These are phyloP conservation scores for Linum tenue DNA, from an alignment of 345 rosid genomes.

Conservation along the genomic window DNA sequence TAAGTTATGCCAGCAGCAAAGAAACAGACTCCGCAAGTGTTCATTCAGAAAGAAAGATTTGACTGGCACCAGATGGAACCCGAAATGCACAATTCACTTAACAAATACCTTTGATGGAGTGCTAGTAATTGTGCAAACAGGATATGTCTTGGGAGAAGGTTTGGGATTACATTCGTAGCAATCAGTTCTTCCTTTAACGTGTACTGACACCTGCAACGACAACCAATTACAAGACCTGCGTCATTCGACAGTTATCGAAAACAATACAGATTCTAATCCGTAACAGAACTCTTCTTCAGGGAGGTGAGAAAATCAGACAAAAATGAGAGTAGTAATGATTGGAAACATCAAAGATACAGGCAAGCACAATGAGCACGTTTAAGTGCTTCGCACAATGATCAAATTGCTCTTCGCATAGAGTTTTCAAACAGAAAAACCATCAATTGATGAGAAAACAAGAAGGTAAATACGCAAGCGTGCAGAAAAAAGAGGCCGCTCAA, in stretches of 20 bases:
- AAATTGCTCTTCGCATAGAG: background rate
- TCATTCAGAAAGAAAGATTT: background rate
- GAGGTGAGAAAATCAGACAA: background rate
- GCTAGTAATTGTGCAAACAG: constrained; percentile 98
- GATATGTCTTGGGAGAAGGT: constrained; percentile 94
- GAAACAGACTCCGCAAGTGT: too few relatives aligned
- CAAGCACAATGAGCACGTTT: background rate
- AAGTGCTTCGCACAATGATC: background rate
- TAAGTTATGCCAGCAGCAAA: background rate
- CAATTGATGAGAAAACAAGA: too few relatives aligned
- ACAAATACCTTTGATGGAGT: constrained; percentile 87
- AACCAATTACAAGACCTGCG: background rate
- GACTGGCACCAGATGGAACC: constrained; percentile 1
- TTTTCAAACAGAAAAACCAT: background rate
- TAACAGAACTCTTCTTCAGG: too few relatives aligned
- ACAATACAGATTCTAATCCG: background rate
- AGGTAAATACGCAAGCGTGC: too few relatives aligned
- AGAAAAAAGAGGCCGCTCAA: too few relatives aligned
- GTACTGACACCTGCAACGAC: constrained; percentile 64
- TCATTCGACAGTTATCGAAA: background rate
- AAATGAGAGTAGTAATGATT: background rate
- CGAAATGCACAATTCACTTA: background rate
- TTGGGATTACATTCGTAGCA: constrained; percentile 96
- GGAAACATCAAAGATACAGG: background rate
- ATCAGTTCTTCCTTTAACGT: constrained; percentile 85